A percentile compares a stretch with the other conserved stretches of the same genome.
These are phyloP conservation scores for Phytophthora agathidicida DNA, from an alignment of 352 stramenopile species.

Conservation along the genomic window DNA sequence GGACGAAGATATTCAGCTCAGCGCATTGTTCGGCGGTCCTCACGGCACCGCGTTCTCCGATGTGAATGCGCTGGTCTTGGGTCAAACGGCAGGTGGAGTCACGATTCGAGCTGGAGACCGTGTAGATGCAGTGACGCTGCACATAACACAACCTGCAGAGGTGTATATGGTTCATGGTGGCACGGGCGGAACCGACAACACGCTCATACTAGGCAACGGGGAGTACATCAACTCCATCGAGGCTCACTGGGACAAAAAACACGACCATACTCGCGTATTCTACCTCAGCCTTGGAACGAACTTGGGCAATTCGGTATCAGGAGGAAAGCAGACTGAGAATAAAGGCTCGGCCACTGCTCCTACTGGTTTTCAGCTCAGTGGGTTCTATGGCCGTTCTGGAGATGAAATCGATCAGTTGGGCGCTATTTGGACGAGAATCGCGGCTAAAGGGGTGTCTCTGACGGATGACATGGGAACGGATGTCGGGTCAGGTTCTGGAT, in stretches of 20 bases:
- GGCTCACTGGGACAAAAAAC: conserved; percentile 42
- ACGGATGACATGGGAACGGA: conserved; percentile 14
- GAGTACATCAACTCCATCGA: conserved; percentile 28
- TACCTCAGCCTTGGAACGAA: conserved; percentile 50
- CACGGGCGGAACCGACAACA: conserved; percentile 17
- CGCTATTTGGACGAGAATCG: conserved; percentile 28
- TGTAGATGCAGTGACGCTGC: conserved; percentile 19
- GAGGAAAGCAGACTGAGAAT: conserved; percentile 36
- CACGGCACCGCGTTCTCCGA: conserved; percentile 23
- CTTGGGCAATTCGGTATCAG: conserved; percentile 33
- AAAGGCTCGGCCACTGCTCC: conserved; percentile 43
- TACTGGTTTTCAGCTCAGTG: conserved; percentile 49
- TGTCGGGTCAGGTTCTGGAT: conserved; percentile 12
- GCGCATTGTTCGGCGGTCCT: conserved; percentile 12
- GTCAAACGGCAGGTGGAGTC: conserved; percentile 9
- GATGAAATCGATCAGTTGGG: conserved; percentile 49
- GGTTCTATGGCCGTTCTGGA: conserved; percentile 47
- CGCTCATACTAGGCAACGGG: conserved; percentile 6
- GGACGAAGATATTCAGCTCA: conserved; percentile 19
- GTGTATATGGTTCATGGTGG: conserved; percentile 18
- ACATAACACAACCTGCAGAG: conserved; percentile 13
- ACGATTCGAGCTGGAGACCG: conserved; percentile 22
- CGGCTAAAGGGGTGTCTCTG: conserved; percentile 9
- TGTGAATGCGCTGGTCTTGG: conserved; percentile 13
- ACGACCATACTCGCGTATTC: conserved; percentile 46